Evolutionary conservation across 2,329 filamentous ascomycete genomes (phyloP).

Genomic region (Claviceps maximensis): DNA sequence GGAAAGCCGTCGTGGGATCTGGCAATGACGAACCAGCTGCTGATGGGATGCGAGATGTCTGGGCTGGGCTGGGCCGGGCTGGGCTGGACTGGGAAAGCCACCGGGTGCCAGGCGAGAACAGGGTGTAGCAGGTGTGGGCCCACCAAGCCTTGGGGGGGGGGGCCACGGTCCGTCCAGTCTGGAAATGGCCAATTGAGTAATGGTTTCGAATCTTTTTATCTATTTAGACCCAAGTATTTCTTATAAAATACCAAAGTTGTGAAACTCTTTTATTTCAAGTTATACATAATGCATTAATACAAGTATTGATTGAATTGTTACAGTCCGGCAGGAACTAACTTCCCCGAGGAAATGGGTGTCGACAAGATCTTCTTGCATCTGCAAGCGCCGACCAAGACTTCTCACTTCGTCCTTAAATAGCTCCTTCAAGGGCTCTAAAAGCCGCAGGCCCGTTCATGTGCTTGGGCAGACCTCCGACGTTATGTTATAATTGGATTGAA

Average conservation of each 20-base stretch:
- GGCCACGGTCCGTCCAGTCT: too few relatives aligned
- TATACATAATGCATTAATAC: too few relatives aligned
- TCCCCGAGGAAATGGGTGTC: slow-evolving; percentile 11
- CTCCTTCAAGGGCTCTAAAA: slow-evolving; percentile 45
- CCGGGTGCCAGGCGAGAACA: not conserved
- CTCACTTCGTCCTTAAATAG: slow-evolving; percentile 50
- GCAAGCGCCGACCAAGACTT: slow-evolving; percentile 16
- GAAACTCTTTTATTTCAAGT: too few relatives aligned
- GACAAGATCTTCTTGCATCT: slow-evolving; percentile 20
- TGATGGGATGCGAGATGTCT: not conserved
- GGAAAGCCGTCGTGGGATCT: not conserved
- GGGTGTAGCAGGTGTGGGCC: not conserved
- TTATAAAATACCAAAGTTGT: too few relatives aligned
- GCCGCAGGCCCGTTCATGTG: slow-evolving; percentile 41
- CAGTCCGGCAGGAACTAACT: too few relatives aligned
- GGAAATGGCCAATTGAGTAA: too few relatives aligned
- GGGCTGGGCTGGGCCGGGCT: too few relatives aligned
- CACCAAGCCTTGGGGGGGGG: not conserved
- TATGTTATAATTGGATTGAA: slow-evolving; percentile 41
- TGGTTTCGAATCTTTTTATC: too few relatives aligned
- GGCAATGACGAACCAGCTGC: too few relatives aligned
- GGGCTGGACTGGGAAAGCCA: not conserved
- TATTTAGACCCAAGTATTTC: too few relatives aligned
- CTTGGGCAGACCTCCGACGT: slow-evolving; percentile 65
- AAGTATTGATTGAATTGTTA: too few relatives aligned